Evolutionary conservation across 2,329 filamentous ascomycete species (phyloP).

Genomic region (Geosmithia morbida): DNA sequence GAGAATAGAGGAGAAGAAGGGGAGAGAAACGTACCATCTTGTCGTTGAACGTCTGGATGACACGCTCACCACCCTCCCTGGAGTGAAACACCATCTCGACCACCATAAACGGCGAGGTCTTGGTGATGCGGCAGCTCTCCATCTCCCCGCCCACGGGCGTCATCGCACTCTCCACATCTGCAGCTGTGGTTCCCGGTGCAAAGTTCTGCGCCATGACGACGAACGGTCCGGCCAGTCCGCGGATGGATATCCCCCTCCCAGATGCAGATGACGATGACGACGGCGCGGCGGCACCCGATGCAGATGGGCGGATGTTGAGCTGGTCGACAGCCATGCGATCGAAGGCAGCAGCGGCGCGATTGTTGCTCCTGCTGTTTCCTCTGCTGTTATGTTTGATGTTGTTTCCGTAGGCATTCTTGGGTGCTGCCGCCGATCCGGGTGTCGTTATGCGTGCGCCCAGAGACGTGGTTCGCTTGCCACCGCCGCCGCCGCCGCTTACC

Average conservation of each 20-base stretch:
- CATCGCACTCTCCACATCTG: constrained; percentile 74
- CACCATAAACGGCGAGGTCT: constrained; percentile 56
- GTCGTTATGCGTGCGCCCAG: constrained; percentile 31
- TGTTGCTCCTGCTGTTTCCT: constrained; percentile 11
- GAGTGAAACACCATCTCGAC: constrained; percentile 65
- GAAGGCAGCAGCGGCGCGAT: constrained; percentile 29
- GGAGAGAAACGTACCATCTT: constrained; percentile 45
- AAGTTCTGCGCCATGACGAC: constrained; percentile 70
- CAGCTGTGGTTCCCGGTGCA: constrained; percentile 65
- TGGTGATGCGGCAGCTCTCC: constrained; percentile 51
- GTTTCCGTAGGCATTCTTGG: constrained; percentile 3
- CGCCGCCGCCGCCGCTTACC: constrained; percentile 12
- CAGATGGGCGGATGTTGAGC: constrained; percentile 14
- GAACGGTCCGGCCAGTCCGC: constrained; percentile 59
- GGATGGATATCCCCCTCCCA: constrained; percentile 46
- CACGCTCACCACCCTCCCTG: constrained; percentile 57
- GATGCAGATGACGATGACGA: constrained; percentile 5
- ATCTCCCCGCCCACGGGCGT: constrained; percentile 58
- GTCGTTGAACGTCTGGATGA: constrained; percentile 64
- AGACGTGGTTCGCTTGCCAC: constrained; percentile 16
- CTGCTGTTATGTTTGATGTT: constrained; percentile 1
- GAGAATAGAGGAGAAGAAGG: neutral
- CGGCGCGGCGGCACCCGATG: constrained; percentile 1
- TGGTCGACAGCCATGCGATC: constrained; percentile 23
- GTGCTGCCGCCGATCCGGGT: constrained; percentile 8